These are phyloP conservation scores for Monosporascus cannonballus DNA, from an alignment of 2,329 filamentous ascomycete species.

Conservation along the genomic window DNA sequence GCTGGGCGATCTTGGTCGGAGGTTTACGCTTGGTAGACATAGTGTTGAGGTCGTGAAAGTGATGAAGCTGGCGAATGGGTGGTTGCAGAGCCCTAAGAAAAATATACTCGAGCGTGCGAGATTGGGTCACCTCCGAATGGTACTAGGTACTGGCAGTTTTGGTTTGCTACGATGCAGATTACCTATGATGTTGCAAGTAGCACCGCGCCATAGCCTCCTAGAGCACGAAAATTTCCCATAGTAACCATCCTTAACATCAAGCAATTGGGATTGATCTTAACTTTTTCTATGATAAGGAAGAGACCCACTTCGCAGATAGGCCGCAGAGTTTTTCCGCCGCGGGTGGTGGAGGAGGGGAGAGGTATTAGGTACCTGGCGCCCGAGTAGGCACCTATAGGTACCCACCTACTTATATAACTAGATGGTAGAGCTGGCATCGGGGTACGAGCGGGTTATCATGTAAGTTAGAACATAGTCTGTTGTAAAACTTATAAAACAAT, in stretches of 20 bases:
- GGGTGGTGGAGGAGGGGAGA: neutral
- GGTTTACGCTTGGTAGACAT: constrained; percentile 60
- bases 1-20: constrained; percentile 49
- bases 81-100: neutral
- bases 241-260: neutral
- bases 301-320: neutral
- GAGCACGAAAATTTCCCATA: neutral
- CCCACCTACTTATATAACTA: too few relatives aligned
- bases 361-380: too few relatives aligned
- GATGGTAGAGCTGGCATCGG: too few relatives aligned
- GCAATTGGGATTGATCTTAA: neutral
- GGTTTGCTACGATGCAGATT: neutral
- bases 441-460: too few relatives aligned
- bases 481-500: too few relatives aligned
- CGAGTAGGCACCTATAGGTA: too few relatives aligned
- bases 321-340: neutral
- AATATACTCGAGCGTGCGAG: neutral
- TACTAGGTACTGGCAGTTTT: neutral
- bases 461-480: too few relatives aligned
- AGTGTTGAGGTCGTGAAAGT: constrained; percentile 5
- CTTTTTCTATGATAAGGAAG: neutral
- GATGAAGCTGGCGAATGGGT: neutral
- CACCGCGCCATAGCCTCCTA: neutral
- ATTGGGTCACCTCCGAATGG: neutral
- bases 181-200: neutral